A percentile compares a stretch with the other conserved stretches of the same genome.
These are phyloP conservation scores for Lactifluus pinguis DNA, from an alignment of 768 basidiomycete species.

Conservation along the genomic window DNA sequence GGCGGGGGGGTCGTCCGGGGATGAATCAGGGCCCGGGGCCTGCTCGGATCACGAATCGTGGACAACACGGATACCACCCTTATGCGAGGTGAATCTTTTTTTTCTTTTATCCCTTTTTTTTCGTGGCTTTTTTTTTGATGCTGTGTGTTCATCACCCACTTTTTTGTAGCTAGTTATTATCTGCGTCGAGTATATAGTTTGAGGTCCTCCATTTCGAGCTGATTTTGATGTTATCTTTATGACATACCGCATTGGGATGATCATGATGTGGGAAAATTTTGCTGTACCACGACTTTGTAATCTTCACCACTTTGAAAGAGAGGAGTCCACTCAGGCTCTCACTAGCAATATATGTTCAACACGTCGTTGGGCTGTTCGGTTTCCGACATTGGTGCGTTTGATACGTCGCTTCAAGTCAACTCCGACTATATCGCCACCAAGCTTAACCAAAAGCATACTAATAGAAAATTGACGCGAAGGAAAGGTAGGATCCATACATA, in stretches of 20 bases:
- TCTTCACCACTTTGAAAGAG: too few species aligned
- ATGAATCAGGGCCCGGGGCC: conserved; percentile 42
- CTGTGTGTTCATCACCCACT: background rate
- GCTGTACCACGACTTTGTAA: too few species aligned
- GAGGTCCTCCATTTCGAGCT: background rate
- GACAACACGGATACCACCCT: conserved; percentile 78
- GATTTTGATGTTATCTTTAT: conserved; percentile 5
- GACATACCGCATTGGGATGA: background rate
- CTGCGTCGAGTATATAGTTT: conserved; percentile 1
- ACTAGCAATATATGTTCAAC: too few species aligned
- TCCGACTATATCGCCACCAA: too few species aligned
- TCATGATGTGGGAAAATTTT: too few species aligned
- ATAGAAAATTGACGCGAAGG: background rate
- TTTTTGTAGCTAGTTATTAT: background rate
- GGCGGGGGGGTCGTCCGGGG: conserved; percentile 48
- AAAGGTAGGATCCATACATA: background rate
- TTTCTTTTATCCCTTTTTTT: background rate
- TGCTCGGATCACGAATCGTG: conserved; percentile 50
- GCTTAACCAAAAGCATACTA: too few species aligned
- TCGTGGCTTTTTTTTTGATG: background rate
- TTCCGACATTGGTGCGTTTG: too few species aligned
- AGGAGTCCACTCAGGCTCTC: too few species aligned
- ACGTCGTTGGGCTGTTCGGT: too few species aligned
- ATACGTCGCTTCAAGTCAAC: too few species aligned
- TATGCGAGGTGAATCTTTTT: conserved; percentile 50